Evolutionary conservation across 2,329 filamentous ascomycete species (phyloP), one percentile per base, ranked within the genome.

Genomic region (Ophiostoma tasmaniense): DNA sequence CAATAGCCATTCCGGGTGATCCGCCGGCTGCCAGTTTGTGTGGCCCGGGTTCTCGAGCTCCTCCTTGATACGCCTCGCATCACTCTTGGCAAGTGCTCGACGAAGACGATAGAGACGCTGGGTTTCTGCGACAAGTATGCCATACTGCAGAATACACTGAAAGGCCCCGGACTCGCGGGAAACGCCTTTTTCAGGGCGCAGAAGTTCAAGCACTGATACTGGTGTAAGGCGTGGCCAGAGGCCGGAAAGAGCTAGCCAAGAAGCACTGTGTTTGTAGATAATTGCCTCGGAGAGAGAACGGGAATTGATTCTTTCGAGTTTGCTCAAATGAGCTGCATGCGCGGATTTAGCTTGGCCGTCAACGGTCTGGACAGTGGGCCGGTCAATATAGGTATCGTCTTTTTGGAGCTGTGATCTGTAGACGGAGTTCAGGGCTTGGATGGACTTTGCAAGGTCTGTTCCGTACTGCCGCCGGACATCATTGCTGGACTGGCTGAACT

Each of bases 1-100:
- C 0, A 91, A 78, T 0, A 91, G 75, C 85, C 87, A 90, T 73
- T 91, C 88, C 0, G 86, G 80, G 39, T 82, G 75, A 0, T 85
- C 76, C 0, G 75, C n/a, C 0, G 86, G 83, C 2, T 79, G 73
- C 88, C 88, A 90, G 37, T 87, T 85, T 0, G 73, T 74, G 73
- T 90, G 87, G 0, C 85, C 86, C 0, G 50, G 39, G 66, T 84
- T 85, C 0, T 68, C 69, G 14, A 75, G 72, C 70, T 88, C 85
- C 3, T 84, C 81, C 1, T 72, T 20, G 1, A 78, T 71, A 74
- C 73, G 73, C 71, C 76, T 68, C 72, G 69, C 22, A 30, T 77
- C 73, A 33, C 75, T n/a, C 0, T 66, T 70, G 64, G 74, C 39
- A 22, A 73, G 55, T 20, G 73, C 72, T 61, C 81, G 78, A 1